Evolutionary conservation across 2,329 filamentous ascomycete genomes (phyloP).

Genomic region (Aspergillus sp.): DNA sequence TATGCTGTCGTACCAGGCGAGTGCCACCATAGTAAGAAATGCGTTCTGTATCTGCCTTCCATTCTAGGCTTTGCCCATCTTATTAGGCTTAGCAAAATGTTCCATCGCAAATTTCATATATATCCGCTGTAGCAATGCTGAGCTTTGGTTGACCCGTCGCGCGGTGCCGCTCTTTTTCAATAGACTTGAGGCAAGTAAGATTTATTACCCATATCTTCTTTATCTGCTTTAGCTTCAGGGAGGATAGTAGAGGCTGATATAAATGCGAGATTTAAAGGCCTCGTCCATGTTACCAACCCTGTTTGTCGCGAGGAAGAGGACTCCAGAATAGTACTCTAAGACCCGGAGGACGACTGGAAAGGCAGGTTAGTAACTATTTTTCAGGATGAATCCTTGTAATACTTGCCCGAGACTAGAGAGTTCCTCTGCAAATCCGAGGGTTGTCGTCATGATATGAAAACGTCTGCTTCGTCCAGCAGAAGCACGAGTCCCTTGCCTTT

Average conservation of each 20-base stretch:
- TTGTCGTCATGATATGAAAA: background rate
- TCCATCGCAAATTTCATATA: background rate
- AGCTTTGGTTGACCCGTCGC: background rate
- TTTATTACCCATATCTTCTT: background rate
- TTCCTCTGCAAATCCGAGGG: background rate
- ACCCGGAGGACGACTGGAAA: background rate
- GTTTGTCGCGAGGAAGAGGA: background rate
- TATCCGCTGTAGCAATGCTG: background rate
- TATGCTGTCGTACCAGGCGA: background rate
- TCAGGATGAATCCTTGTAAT: background rate
- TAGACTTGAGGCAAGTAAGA: background rate
- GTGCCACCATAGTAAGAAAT: background rate
- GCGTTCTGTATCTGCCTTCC: background rate
- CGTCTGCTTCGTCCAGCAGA: background rate
- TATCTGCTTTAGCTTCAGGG: background rate
- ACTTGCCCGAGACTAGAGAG: background rate
- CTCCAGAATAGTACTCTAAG: background rate
- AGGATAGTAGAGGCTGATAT: background rate
- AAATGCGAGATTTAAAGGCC: background rate
- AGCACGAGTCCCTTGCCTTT: background rate
- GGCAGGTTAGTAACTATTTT: background rate
- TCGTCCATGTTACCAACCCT: background rate
- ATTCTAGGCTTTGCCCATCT: background rate
- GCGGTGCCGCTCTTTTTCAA: background rate
- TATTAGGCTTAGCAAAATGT: background rate